phyloP scores from a whole-genome alignment of 2,329 filamentous ascomycete species.

The Cladosporium colombiae region DNA sequence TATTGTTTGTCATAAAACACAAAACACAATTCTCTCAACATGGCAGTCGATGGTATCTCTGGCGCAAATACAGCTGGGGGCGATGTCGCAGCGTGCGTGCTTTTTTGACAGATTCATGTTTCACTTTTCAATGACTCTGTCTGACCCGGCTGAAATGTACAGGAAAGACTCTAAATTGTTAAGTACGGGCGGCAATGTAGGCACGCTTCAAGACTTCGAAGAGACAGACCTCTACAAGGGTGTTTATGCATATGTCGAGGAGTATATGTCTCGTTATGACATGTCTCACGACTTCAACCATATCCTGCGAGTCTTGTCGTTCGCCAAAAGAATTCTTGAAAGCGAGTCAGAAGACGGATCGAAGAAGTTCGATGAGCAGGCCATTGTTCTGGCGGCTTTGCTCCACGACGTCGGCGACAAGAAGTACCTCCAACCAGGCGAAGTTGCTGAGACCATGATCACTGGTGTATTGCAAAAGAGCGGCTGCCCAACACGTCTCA shows the following conservation, averaged over 20 bases:
- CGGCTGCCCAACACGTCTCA: slow-evolving; percentile 60
- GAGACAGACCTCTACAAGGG: slow-evolving; percentile 34
- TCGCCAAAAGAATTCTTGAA: slow-evolving; percentile 66
- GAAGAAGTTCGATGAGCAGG: slow-evolving; percentile 31
- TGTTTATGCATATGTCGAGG: slow-evolving; percentile 61
- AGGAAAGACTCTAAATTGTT: neutral
- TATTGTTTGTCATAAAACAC: neutral
- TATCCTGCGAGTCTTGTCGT: slow-evolving; percentile 74
- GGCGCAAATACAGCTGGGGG: neutral
- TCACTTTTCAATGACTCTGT: slow-evolving; percentile 8
- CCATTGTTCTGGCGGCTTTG: slow-evolving; percentile 45
- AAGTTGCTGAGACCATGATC: slow-evolving; percentile 60
- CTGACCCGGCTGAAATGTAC: neutral
- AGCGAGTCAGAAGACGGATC: slow-evolving; percentile 30
- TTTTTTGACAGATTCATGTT: neutral
- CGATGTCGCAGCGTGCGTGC: slow-evolving; percentile 17
- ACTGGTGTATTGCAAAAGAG: slow-evolving; percentile 56
- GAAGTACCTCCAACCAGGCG: slow-evolving; percentile 64
- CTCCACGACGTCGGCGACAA: slow-evolving; percentile 88
- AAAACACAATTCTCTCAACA: neutral
- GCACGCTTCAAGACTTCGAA: slow-evolving; percentile 31
- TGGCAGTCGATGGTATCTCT: slow-evolving; percentile 2
- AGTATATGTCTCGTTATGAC: slow-evolving; percentile 78
- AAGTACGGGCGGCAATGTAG: neutral
- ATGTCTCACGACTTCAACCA: slow-evolving; percentile 86